Percentiles rank a stretch among this genome's conserved stretches.
phyloP scores from a whole-genome alignment of 2,329 filamentous ascomycete genomes.

The Neonectria punicea region DNA sequence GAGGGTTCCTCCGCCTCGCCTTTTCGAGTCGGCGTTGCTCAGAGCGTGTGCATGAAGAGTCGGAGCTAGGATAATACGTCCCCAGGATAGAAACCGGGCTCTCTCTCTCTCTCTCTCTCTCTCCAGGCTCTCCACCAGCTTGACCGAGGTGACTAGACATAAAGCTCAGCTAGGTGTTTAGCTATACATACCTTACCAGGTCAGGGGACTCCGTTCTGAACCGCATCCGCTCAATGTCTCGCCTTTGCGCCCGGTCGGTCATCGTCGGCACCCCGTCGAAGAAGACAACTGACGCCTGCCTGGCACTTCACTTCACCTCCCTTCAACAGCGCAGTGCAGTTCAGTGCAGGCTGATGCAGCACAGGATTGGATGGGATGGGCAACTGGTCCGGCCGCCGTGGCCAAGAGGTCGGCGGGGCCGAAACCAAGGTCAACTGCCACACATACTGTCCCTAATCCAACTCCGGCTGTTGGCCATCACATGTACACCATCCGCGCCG shows the following conservation, averaged over 20 bases:
- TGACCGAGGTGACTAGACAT: background rate
- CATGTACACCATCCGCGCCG: constrained; percentile 38
- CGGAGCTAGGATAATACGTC: background rate
- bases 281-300: constrained; percentile 10
- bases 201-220: background rate
- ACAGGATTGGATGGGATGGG: constrained; percentile 12
- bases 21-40: background rate
- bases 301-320: constrained; percentile 4
- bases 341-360: background rate
- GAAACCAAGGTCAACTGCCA: constrained; percentile 46
- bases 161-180: background rate
- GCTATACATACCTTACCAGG: background rate
- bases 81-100: background rate
- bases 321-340: too few relatives aligned
- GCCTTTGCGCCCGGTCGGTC: constrained; percentile 1
- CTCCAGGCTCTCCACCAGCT: background rate
- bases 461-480: constrained; percentile 44
- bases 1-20: constrained; percentile 37
- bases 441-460: constrained; percentile 40
- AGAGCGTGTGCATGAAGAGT: constrained; percentile 6
- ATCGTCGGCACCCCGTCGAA: constrained; percentile 7
- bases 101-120: too few relatives aligned
- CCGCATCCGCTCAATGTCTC: constrained; percentile 9
- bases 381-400: constrained; percentile 16
- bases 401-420: constrained; percentile 41